Conservation (phyloP, 495 filamentous ascomycete genomes). For the Wilcoxina mikolae region DNA sequence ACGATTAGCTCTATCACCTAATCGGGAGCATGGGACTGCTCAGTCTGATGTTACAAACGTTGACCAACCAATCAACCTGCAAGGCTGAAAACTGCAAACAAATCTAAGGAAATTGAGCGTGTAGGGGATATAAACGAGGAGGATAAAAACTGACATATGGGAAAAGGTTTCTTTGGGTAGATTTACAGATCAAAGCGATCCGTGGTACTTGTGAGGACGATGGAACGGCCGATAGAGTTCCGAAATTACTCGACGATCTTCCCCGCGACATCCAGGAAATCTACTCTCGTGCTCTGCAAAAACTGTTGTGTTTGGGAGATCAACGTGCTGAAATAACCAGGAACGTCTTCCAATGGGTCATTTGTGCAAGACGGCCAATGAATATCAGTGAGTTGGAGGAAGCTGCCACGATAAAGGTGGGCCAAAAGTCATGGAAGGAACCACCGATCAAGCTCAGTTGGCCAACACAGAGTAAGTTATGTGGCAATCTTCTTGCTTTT, state of each 20-base stretch:
- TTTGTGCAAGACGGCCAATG: slow-evolving; percentile 16
- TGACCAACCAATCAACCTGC: too few species aligned
- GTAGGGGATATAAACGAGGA: slow-evolving; percentile 1
- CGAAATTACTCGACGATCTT: slow-evolving; percentile 16
- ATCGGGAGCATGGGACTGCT: too few species aligned
- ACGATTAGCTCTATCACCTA: too few species aligned
- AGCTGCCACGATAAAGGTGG: slow-evolving; percentile 15
- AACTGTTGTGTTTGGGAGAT: slow-evolving; percentile 4
- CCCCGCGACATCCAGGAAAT: slow-evolving; percentile 12
- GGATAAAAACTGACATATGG: neutral
- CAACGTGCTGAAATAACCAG: neutral
- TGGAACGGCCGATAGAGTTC: slow-evolving; percentile 7
- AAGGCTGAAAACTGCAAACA: too few species aligned
- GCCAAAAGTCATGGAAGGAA: slow-evolving; percentile 5
- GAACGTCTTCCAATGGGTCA: slow-evolving; percentile 17
- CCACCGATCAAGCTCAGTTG: slow-evolving; percentile 6
- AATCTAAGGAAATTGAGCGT: too few species aligned
- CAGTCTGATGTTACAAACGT: too few species aligned
- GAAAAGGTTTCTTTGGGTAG: slow-evolving; percentile 29
- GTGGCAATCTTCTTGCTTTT: slow-evolving; percentile 16
- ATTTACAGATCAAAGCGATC: slow-evolving; percentile 25
- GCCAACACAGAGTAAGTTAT: slow-evolving; percentile 9
- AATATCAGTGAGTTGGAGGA: slow-evolving; percentile 17
- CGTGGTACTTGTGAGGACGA: slow-evolving; percentile 18
- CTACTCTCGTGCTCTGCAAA: slow-evolving; percentile 13